Conservation (phyloP, 768 basidiomycete species). For the Leccinellum luteum region DNA sequence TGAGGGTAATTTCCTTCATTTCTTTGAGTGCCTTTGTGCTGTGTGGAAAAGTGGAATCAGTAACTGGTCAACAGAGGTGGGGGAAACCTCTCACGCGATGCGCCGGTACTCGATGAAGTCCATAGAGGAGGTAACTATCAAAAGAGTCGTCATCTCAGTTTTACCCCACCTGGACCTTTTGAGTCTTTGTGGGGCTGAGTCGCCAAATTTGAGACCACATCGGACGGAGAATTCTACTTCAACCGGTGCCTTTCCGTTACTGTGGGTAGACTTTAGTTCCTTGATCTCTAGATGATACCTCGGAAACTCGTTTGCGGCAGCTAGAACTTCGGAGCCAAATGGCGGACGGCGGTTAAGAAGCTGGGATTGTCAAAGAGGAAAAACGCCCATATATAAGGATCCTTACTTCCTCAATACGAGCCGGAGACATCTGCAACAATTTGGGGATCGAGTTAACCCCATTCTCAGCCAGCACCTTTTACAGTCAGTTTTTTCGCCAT, state of each 20-base stretch:
- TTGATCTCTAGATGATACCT: conserved; percentile 54
- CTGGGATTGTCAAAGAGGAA: conserved; percentile 35
- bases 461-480: conserved; percentile 71
- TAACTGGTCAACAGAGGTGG: neutral
- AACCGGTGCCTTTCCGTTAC: conserved; percentile 51
- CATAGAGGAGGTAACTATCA: conserved; percentile 74
- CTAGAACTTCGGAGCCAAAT: conserved; percentile 70
- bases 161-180: conserved; percentile 47
- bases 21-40: conserved; percentile 70
- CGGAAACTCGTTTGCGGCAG: conserved; percentile 61
- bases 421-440: conserved; percentile 54
- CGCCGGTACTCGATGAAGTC: conserved; percentile 77
- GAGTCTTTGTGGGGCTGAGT: conserved; percentile 32
- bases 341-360: conserved; percentile 71
- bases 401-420: conserved; percentile 61
- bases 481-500: conserved; percentile 10
- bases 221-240: conserved; percentile 54
- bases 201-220: conserved; percentile 48
- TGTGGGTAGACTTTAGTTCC: conserved; percentile 42
- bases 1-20: conserved; percentile 58
- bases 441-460: conserved; percentile 62
- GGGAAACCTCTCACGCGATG: conserved; percentile 52
- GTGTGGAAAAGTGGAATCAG: conserved; percentile 9
- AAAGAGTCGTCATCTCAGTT: conserved; percentile 64
- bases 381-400: neutral